Conservation (phyloP, 768 basidiomycete genomes). For the Plicaturopsis crispa region DNA sequence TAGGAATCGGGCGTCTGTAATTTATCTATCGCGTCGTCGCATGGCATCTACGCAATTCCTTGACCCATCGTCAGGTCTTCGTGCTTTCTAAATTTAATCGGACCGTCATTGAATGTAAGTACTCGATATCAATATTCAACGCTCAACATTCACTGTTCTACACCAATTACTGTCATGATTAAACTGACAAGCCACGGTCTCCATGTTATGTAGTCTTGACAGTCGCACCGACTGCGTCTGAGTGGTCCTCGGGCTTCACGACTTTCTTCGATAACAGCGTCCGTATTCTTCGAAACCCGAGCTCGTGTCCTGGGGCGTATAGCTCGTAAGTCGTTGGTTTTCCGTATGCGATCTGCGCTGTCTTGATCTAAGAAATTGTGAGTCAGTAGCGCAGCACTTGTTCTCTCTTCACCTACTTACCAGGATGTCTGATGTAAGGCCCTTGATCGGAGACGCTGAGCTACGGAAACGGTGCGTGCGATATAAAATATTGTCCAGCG, state of each 20-base stretch:
- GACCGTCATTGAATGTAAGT: too few species aligned
- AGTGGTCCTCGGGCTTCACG: neutral
- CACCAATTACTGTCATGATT: too few species aligned
- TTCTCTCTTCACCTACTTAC: slow-evolving; percentile 30
- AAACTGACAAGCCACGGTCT: too few species aligned
- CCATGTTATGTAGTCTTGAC: neutral
- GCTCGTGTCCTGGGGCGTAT: slow-evolving; percentile 47
- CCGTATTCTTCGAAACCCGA: slow-evolving; percentile 3
- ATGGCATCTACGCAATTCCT: too few species aligned
- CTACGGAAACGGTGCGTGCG: slow-evolving; percentile 83
- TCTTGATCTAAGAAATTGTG: slow-evolving; percentile 40
- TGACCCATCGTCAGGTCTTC: too few species aligned
- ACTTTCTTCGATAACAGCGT: neutral
- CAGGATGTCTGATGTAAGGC: slow-evolving; percentile 76
- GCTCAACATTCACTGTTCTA: too few species aligned
- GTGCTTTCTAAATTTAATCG: too few species aligned
- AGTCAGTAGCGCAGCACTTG: neutral
- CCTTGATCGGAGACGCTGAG: slow-evolving; percentile 73
- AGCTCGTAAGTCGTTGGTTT: slow-evolving; percentile 42
- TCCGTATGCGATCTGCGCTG: slow-evolving; percentile 61
- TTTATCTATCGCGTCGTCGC: too few species aligned
- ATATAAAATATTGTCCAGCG: slow-evolving; percentile 48
- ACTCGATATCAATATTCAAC: too few species aligned
- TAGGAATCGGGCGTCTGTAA: too few species aligned
- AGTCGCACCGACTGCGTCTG: neutral